Evolutionary conservation across 768 basidiomycete genomes (phyloP).

Genomic region (Paxillus ammoniavirescens): DNA sequence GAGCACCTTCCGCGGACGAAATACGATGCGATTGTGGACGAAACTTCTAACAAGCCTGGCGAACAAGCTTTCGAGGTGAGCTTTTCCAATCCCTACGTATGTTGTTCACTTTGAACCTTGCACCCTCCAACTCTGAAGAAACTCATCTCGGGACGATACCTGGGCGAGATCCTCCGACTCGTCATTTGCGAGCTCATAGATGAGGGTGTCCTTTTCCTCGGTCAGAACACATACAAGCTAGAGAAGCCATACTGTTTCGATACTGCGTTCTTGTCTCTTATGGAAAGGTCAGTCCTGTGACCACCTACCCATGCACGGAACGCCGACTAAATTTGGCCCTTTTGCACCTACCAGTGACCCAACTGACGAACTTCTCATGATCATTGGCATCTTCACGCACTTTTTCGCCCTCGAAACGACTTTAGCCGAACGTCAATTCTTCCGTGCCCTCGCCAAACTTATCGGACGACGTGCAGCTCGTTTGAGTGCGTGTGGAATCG

Average conservation of each 20-base stretch:
- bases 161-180: slow-evolving; percentile 95
- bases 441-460: slow-evolving; percentile 88
- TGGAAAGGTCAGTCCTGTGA: slow-evolving; percentile 70
- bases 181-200: slow-evolving; percentile 95
- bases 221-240: slow-evolving; percentile 98
- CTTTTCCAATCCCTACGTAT: neutral
- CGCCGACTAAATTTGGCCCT: neutral
- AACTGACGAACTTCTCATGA: slow-evolving; percentile 94
- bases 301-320: neutral
- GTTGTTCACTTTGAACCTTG: neutral
- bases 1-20: slow-evolving; percentile 94
- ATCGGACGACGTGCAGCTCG: slow-evolving; percentile 89
- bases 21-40: slow-evolving; percentile 90
- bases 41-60: slow-evolving; percentile 92
- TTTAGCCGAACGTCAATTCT: slow-evolving; percentile 94
- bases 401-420: slow-evolving; percentile 98
- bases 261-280: slow-evolving; percentile 94
- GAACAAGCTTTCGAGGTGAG: slow-evolving; percentile 90
- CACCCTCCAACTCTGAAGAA: slow-evolving; percentile 46
- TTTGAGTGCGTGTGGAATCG: slow-evolving; percentile 93
- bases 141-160: slow-evolving; percentile 93
- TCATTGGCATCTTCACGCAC: slow-evolving; percentile 95
- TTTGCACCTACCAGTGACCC: slow-evolving; percentile 60
- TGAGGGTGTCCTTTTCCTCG: slow-evolving; percentile 94
- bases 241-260: slow-evolving; percentile 92